A percentile compares a stretch with the other conserved stretches of the same genome.
phyloP scores from a whole-genome alignment of 306 rosid species.

The Sicyos baderoa region DNA sequence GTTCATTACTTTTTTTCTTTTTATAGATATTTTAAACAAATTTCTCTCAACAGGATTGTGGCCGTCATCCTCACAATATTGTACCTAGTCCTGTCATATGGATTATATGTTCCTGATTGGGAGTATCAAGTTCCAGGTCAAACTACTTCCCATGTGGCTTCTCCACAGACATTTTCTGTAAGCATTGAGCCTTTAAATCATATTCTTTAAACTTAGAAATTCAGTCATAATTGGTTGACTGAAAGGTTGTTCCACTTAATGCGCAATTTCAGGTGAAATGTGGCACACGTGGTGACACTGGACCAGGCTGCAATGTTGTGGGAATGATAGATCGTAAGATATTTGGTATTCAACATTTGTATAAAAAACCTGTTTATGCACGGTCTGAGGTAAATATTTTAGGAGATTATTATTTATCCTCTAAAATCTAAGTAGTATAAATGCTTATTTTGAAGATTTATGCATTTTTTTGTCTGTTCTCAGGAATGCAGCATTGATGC shows the following conservation, averaged over 20 bases:
- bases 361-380: conserved; percentile 57
- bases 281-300: conserved; percentile 66
- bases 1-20: no score
- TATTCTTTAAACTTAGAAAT: not conserved
- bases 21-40: not conserved
- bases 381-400: conserved; percentile 43
- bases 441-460: not conserved
- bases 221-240: conserved; percentile 4
- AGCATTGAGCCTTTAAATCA: conserved; percentile 24
- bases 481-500: conserved; percentile 86
- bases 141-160: conserved; percentile 27
- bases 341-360: conserved; percentile 63
- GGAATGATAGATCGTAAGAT: conserved; percentile 84
- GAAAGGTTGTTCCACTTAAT: conserved; percentile 3
- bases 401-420: not conserved
- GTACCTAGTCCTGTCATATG: conserved; percentile 52
- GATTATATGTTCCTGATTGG: conserved; percentile 88
- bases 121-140: conserved; percentile 52
- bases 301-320: conserved; percentile 78
- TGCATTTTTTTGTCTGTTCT: conserved; percentile 5
- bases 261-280: conserved; percentile 60
- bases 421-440: not conserved
- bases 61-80: conserved; percentile 45
- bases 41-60: conserved; percentile 37
- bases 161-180: conserved; percentile 53